These are phyloP conservation scores for Panaeolus cyanescens DNA, from an alignment of 768 basidiomycete species.

Conservation along the genomic window DNA sequence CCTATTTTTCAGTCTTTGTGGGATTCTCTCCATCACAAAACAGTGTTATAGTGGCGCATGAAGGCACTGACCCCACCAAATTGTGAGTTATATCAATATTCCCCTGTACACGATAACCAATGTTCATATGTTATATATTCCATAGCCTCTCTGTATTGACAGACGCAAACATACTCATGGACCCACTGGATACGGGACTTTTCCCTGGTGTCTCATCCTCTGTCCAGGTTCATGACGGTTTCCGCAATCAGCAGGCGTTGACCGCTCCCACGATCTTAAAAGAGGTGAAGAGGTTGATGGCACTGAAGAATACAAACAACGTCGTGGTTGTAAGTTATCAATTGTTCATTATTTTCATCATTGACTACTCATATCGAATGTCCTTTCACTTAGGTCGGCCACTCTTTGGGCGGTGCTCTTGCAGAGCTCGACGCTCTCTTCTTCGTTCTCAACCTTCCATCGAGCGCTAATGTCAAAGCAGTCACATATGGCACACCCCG, in stretches of 20 bases:
- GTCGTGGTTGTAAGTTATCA: slow-evolving; percentile 40
- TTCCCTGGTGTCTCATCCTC: slow-evolving; percentile 52
- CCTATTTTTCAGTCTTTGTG: slow-evolving; percentile 45
- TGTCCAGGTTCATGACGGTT: slow-evolving; percentile 53
- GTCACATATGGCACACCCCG: slow-evolving; percentile 54
- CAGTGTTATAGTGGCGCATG: slow-evolving; percentile 59
- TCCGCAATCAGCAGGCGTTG: slow-evolving; percentile 47
- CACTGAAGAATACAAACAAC: slow-evolving; percentile 32
- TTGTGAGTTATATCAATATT: too few relatives aligned
- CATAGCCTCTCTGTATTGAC: slow-evolving; percentile 51
- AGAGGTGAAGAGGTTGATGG: slow-evolving; percentile 43
- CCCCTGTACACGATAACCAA: background rate
- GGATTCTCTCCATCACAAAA: slow-evolving; percentile 54
- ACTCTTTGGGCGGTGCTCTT: slow-evolving; percentile 55
- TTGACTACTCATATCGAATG: background rate
- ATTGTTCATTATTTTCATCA: background rate
- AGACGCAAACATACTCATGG: slow-evolving; percentile 42
- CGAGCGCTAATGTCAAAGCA: slow-evolving; percentile 37
- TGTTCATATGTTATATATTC: background rate
- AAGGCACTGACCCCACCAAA: slow-evolving; percentile 60
- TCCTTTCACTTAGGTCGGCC: slow-evolving; percentile 36
- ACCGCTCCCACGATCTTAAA: slow-evolving; percentile 46
- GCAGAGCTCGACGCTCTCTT: slow-evolving; percentile 53
- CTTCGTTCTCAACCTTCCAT: slow-evolving; percentile 48
- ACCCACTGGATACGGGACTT: slow-evolving; percentile 40